These are phyloP conservation scores for Podospora fimiseda DNA, from an alignment of 495 filamentous ascomycete species.

Conservation along the genomic window DNA sequence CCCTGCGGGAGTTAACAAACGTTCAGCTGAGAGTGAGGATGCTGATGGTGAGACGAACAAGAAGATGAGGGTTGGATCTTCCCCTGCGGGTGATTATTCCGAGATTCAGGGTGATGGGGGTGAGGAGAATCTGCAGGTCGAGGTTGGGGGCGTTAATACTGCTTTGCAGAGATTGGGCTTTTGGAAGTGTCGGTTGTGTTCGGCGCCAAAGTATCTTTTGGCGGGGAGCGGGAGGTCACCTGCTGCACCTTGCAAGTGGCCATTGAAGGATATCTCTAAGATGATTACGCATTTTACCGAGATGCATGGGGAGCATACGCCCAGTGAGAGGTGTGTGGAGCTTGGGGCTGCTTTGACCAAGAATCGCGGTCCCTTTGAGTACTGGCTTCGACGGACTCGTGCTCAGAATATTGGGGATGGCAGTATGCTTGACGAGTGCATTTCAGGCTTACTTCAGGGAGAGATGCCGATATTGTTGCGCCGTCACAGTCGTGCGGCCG, in stretches of 20 bases:
- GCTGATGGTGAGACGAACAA: neutral
- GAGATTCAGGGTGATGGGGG: slow-evolving; percentile 1
- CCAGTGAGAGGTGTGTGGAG: slow-evolving; percentile 32
- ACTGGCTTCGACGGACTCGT: slow-evolving; percentile 37
- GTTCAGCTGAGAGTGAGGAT: neutral
- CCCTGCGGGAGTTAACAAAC: neutral
- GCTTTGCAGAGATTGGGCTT: slow-evolving; percentile 36
- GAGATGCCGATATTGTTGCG: slow-evolving; percentile 30
- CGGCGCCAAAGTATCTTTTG: slow-evolving; percentile 32
- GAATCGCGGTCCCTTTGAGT: slow-evolving; percentile 44
- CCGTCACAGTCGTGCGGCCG: slow-evolving; percentile 31
- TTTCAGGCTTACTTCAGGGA: slow-evolving; percentile 25
- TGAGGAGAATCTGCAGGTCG: too few species aligned
- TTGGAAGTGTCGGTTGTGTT: slow-evolving; percentile 42
- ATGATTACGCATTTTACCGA: slow-evolving; percentile 41
- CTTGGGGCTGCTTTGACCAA: slow-evolving; percentile 32
- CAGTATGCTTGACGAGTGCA: slow-evolving; percentile 27
- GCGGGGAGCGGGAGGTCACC: slow-evolving; percentile 33
- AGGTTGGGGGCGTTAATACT: slow-evolving; percentile 9
- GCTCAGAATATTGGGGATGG: slow-evolving; percentile 28
- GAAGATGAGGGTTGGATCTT: neutral
- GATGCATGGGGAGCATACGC: slow-evolving; percentile 37
- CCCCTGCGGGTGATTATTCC: neutral
- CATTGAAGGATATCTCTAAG: slow-evolving; percentile 41
- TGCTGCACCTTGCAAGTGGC: slow-evolving; percentile 42